These are phyloP conservation scores for Apiospora arundinis DNA, from an alignment of 2,329 filamentous ascomycete genomes.

Conservation along the genomic window DNA sequence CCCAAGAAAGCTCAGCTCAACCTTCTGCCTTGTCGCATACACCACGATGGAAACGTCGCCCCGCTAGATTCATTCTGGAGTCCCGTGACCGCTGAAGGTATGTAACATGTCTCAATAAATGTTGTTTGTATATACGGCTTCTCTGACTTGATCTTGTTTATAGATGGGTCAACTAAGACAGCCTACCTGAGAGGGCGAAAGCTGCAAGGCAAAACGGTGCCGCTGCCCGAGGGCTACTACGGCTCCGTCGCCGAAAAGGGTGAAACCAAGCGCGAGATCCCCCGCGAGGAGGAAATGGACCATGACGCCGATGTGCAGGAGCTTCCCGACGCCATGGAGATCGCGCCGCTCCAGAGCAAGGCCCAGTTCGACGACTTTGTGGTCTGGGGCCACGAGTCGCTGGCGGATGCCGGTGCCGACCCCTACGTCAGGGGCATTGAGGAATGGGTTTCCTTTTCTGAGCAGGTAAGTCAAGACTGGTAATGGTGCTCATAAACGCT, in stretches of 20 bases:
- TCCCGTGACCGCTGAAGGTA: slow-evolving; percentile 46
- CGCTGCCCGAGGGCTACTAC: slow-evolving; percentile 74
- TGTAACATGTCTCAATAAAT: background rate
- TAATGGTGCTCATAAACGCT: background rate
- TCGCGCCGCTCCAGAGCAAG: slow-evolving; percentile 65
- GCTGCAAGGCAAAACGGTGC: slow-evolving; percentile 70
- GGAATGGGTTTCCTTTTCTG: slow-evolving; percentile 81
- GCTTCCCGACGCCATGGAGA: slow-evolving; percentile 53
- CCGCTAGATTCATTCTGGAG: slow-evolving; percentile 73
- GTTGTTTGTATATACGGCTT: no score
- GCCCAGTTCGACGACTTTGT: slow-evolving; percentile 76
- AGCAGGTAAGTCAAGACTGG: slow-evolving; percentile 57
- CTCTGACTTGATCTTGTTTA: background rate
- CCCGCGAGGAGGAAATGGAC: slow-evolving; percentile 34
- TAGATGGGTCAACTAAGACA: slow-evolving; percentile 56
- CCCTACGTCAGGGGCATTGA: slow-evolving; percentile 75
- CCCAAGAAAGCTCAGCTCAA: slow-evolving; percentile 46
- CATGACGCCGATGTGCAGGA: slow-evolving; percentile 50
- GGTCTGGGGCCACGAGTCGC: slow-evolving; percentile 82
- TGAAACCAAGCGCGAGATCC: slow-evolving; percentile 42
- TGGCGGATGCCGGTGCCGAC: slow-evolving; percentile 68
- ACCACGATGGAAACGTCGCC: slow-evolving; percentile 77
- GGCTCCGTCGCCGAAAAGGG: slow-evolving; percentile 65
- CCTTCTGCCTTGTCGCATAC: slow-evolving; percentile 79
- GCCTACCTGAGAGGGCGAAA: slow-evolving; percentile 83